phyloP scores from a whole-genome alignment of 208 protist species.

The Acanthamoeba lenticulata region DNA sequence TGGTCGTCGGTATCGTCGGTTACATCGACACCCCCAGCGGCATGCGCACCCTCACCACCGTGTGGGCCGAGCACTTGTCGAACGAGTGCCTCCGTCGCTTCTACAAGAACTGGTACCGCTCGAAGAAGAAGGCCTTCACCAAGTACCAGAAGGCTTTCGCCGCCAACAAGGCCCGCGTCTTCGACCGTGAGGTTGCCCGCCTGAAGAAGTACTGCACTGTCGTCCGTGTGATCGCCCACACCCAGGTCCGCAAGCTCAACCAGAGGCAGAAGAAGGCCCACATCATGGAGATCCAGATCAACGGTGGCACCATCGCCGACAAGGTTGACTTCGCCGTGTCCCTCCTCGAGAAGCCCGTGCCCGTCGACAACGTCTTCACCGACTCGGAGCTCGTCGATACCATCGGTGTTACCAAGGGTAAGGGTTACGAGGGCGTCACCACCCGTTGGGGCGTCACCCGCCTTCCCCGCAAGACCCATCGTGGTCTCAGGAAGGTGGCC shows the following conservation, averaged over 20 bases:
- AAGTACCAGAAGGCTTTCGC: constrained; percentile 89
- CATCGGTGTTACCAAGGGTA: constrained; percentile 98
- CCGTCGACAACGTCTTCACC: constrained; percentile 94
- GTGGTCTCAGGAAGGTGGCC: constrained; percentile 98
- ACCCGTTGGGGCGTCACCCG: constrained; percentile 96
- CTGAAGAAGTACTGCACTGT: constrained; percentile 97
- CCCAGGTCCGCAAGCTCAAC: constrained; percentile 95
- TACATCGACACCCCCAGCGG: constrained; percentile 97
- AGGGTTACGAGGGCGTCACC: constrained; percentile 98
- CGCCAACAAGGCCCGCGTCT: constrained; percentile 88
- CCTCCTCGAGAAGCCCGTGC: constrained; percentile 97
- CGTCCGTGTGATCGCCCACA: constrained; percentile 98
- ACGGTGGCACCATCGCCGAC: constrained; percentile 96
- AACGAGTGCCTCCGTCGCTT: constrained; percentile 95
- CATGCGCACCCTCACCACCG: constrained; percentile 97
- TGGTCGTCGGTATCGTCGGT: constrained; percentile 98
- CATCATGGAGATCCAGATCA: constrained; percentile 99
- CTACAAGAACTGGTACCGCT: constrained; percentile 99
- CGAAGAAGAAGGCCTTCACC: constrained; percentile 98
- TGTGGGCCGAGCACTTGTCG: constrained; percentile 97
- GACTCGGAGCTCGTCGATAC: constrained; percentile 97
- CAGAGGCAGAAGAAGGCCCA: constrained; percentile 98
- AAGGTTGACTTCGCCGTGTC: constrained; percentile 96
- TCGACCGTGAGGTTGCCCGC: constrained; percentile 90
- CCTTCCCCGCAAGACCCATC: constrained; percentile 99